These are phyloP conservation scores for Taiozyma onychis DNA, from an alignment of 1,139 yeast species.

Conservation along the genomic window DNA sequence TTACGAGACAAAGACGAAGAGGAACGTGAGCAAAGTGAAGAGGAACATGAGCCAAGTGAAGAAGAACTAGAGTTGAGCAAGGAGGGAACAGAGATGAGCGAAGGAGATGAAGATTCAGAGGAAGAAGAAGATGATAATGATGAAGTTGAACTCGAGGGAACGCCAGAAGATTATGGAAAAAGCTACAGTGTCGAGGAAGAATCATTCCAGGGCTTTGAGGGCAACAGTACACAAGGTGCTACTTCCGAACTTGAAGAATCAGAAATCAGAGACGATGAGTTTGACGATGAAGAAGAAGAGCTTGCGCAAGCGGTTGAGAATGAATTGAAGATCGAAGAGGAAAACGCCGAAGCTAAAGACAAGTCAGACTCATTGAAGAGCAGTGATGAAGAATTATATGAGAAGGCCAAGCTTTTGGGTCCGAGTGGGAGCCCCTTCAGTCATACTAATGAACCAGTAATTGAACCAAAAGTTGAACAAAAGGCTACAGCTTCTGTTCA, in stretches of 20 bases:
- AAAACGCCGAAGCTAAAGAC: conserved; percentile 1
- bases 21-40: background rate
- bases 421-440: conserved; percentile 3
- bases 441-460: background rate
- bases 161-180: background rate
- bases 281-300: background rate
- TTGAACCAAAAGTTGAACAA: no score
- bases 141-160: background rate
- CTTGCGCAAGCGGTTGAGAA: conserved; percentile 4
- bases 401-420: conserved; percentile 7
- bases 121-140: background rate
- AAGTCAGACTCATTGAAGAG: conserved; percentile 5
- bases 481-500: background rate
- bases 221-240: background rate
- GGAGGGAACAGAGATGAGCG: background rate
- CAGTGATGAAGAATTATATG: conserved; percentile 11
- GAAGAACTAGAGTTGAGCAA: background rate
- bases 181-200: background rate
- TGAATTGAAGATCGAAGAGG: conserved; percentile 4
- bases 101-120: background rate
- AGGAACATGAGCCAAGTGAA: background rate
- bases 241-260: background rate
- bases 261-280: conserved; percentile 2
- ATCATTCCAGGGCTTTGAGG: background rate
- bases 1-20: background rate